A percentile compares a stretch with the other conserved stretches of the same genome.
Evolutionary conservation across 1,284 basidiomycete genomes (phyloP).

Genomic region (Violaceomyces palustris): DNA sequence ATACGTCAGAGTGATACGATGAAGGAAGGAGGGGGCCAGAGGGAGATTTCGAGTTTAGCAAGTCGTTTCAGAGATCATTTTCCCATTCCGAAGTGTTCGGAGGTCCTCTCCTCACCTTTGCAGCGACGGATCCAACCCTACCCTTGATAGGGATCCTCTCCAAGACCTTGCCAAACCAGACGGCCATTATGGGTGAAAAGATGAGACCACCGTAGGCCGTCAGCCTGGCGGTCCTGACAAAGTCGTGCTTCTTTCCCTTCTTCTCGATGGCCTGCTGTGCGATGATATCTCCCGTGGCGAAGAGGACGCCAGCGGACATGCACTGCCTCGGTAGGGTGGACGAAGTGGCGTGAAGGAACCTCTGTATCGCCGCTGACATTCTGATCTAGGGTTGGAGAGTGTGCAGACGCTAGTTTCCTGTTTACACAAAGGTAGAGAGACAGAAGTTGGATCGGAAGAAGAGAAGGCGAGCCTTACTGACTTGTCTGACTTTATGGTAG

Average conservation of each 20-base stretch:
- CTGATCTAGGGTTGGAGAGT: too few species aligned
- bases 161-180: slow-evolving; percentile 36
- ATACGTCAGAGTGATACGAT: too few species aligned
- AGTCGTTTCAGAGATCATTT: too few species aligned
- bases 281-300: slow-evolving; percentile 41
- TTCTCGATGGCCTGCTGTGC: slow-evolving; percentile 42
- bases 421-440: too few species aligned
- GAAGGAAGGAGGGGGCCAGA: too few species aligned
- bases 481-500: too few species aligned
- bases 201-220: slow-evolving; percentile 36
- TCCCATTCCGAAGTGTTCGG: neutral
- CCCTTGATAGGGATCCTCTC: slow-evolving; percentile 25
- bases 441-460: too few species aligned
- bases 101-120: slow-evolving; percentile 25
- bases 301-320: slow-evolving; percentile 30
- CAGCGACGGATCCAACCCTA: slow-evolving; percentile 17
- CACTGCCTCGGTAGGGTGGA: slow-evolving; percentile 41
- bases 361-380: slow-evolving; percentile 16
- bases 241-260: slow-evolving; percentile 19
- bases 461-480: too few species aligned
- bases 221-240: slow-evolving; percentile 23
- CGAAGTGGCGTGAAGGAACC: slow-evolving; percentile 34
- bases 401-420: too few species aligned
- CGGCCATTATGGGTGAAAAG: slow-evolving; percentile 34
- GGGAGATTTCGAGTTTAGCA: too few species aligned